Base-by-base conservation (phyloP, 2,329 filamentous ascomycete genomes). In the Calonectria hongkongensis region DNA sequence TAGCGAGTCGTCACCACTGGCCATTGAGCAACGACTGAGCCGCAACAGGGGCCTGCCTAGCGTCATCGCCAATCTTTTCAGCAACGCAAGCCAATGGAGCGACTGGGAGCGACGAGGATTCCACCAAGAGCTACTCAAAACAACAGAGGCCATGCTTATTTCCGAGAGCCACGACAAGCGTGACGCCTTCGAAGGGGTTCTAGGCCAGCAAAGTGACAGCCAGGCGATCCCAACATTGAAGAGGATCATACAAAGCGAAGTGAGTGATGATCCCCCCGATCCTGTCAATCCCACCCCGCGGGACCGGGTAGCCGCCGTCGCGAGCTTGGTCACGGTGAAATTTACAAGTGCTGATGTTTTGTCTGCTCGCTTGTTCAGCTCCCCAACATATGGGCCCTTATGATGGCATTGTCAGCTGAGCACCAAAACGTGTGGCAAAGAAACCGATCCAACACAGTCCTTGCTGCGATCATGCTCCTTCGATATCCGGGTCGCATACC, bases 351-450 rank as follows among this genome's bases (percentile, higher is more conserved):
- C 66, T 68, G 54, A 68, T 54, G 54, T 15, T 30, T 25, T n/a
- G 27, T 28, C 54, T 45, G n/a, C 47, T 21, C 43, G 16, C 18
- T 43, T 41, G 15, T 27, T 27, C 21, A 68, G 66, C 36, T 68
- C 18, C 66, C 66, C 28, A 68, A 68, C 56, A 45, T 68, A 36
- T 68, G 66, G 66, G 54, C 66, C 43, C 43, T 68, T 21, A 68
- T 68, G 66, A 68, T 68, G 66, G 54, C 66, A 28, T 48, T 68
- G n/a, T 68, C 66, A 27, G 66, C 54, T 15, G 66, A 68, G 66
- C 43, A 62, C 30, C 51, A 45, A 28, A 47, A 51, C 21, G 43
- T 62, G 41, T 68, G 66, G 66, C 66, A 68, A 39, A 47, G 66
- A 27, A 62, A 68, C 54, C 51, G 66, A n/a, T 68, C 54, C 66